Conservation (phyloP, 768 basidiomycete genomes). For the Calvatia gigantea region DNA sequence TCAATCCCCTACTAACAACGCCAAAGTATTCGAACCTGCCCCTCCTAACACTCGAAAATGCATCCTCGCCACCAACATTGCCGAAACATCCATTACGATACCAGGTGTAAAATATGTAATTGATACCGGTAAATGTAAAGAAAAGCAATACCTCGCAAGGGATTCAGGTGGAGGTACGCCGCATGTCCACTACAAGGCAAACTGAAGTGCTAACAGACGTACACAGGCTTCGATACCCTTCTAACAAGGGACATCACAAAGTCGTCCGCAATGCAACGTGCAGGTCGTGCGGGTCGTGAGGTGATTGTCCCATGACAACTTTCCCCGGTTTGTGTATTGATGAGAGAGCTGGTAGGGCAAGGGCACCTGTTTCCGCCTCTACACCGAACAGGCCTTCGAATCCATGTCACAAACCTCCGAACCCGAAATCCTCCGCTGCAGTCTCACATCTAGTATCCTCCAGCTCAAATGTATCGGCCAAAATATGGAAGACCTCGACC, state of each 20-base stretch:
- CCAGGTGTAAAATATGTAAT: slow-evolving; percentile 95
- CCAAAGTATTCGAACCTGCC: slow-evolving; percentile 69
- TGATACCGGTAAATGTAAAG: slow-evolving; percentile 94
- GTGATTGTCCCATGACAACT: slow-evolving; percentile 33
- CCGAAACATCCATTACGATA: slow-evolving; percentile 97
- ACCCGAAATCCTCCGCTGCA: slow-evolving; percentile 90
- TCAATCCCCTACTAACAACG: slow-evolving; percentile 73
- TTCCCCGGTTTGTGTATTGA: neutral
- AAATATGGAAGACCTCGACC: slow-evolving; percentile 76
- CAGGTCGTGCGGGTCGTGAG: slow-evolving; percentile 95
- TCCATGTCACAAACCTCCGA: slow-evolving; percentile 62
- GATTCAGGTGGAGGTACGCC: slow-evolving; percentile 61
- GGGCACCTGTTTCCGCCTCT: slow-evolving; percentile 89
- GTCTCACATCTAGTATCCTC: slow-evolving; percentile 77
- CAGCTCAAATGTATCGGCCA: slow-evolving; percentile 84
- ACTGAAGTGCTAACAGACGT: neutral
- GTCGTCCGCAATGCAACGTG: slow-evolving; percentile 89
- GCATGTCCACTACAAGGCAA: neutral
- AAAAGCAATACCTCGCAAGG: slow-evolving; percentile 79
- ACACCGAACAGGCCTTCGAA: slow-evolving; percentile 79
- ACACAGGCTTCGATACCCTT: slow-evolving; percentile 82
- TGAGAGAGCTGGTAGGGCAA: slow-evolving; percentile 45
- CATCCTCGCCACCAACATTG: slow-evolving; percentile 96
- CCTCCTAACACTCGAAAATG: slow-evolving; percentile 77
- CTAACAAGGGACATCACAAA: slow-evolving; percentile 80